Evolutionary conservation across 345 rosid genomes (phyloP), one percentile per base, ranked within the genome.

Genomic region (Dimocarpus longan): DNA sequence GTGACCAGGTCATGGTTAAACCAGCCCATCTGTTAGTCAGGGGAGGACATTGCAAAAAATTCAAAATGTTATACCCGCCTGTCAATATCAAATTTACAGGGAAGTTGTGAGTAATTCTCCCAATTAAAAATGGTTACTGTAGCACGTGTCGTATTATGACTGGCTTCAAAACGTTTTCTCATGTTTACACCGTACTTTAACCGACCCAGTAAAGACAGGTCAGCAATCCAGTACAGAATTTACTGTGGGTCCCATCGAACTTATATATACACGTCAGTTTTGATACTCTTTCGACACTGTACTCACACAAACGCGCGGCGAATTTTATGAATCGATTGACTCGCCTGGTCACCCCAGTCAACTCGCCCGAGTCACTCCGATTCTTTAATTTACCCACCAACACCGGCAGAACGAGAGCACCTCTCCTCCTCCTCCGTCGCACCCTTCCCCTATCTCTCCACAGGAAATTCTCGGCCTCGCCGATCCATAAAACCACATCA

Each of bases 311-410:
- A 59, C 21, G 26, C 67, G 19, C 1, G 3, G 22, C 73, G 21
- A 40, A 57, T 72, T 66, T 48, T 63, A 82, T 88, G 89, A 85
- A 76, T 71, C 80, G 81, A 74, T 78, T 74, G 85, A 67, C 79
- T 76, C 89, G 85, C 74, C 65, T 75, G 37, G 32, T 84, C 44
- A 54, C 65, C 68, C 71, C 68, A 32, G 59, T 64, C 65, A 52
- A 70, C 78, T 79, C 87, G 70, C 26, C 73, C 81, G 69, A 32
- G 70, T 75, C 77, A 24, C 76, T 65, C 46, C 77, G 83, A 12
- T 81, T 73, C 65, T 8, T 60, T n/a, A 6, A 22, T 66, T 64
- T 52, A 22, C 1, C 57, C 22, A 10, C 22, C 77, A n/a, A 64
- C 19, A 3, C 69, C 13, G 37, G 54, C 28, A 5, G 62, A 13